phyloP scores from a whole-genome alignment of 208 protist species.

The Chromosphaera perkinsii region DNA sequence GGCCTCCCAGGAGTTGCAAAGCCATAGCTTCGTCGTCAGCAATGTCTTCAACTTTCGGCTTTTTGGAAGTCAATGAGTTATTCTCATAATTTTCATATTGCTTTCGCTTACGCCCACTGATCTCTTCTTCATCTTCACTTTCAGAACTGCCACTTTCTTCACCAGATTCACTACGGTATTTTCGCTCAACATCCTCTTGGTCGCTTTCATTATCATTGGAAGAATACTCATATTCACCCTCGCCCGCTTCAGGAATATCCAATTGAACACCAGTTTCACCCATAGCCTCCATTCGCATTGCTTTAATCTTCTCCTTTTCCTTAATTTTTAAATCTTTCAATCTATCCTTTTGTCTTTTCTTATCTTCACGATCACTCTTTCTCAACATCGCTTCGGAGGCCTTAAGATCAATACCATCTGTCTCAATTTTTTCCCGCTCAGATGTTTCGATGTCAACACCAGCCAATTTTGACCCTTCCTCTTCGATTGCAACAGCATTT shows the following conservation, averaged over 20 bases:
- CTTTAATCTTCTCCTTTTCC: not conserved
- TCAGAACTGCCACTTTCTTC: no score
- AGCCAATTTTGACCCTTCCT: no score
- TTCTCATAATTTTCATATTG: not conserved
- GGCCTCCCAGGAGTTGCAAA: no score
- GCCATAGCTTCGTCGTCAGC: not conserved
- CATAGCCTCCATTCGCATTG: not conserved
- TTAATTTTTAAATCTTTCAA: not conserved
- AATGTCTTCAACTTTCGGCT: not conserved
- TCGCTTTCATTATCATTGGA: not conserved
- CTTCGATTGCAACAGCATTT: no score
- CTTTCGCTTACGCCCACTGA: not conserved
- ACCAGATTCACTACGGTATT: not conserved
- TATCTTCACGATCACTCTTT: not conserved
- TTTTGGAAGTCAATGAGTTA: not conserved
- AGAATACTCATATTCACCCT: not conserved
- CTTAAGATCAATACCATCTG: no score
- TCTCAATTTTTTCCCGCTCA: no score
- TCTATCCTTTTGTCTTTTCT: not conserved
- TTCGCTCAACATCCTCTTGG: not conserved
- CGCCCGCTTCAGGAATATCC: no score
- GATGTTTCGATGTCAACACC: no score
- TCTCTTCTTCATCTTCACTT: not conserved
- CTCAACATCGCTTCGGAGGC: not conserved
- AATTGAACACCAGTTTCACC: no score